phyloP scores from a whole-genome alignment of 768 basidiomycete genomes.

The Trametes elegans region DNA sequence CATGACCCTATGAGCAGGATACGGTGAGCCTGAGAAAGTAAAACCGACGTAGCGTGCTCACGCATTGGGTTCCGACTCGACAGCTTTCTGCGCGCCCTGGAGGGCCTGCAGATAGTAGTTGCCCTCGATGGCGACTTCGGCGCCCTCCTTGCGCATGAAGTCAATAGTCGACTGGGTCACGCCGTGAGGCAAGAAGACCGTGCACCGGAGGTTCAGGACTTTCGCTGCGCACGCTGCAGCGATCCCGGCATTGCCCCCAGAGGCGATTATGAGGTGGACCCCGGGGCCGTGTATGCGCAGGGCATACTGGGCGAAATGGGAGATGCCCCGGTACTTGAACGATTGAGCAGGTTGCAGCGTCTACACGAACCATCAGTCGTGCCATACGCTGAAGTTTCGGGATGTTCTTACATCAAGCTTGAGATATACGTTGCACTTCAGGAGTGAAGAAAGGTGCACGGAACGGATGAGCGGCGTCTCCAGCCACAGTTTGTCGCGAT shows the following conservation, averaged over 20 bases:
- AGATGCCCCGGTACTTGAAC: slow-evolving; percentile 76
- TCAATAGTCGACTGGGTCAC: slow-evolving; percentile 47
- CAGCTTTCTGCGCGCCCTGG: slow-evolving; percentile 45
- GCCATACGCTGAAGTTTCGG: neutral
- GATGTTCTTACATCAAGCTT: slow-evolving; percentile 61
- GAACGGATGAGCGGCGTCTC: slow-evolving; percentile 70
- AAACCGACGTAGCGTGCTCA: slow-evolving; percentile 34
- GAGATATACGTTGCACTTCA: slow-evolving; percentile 57
- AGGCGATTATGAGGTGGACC: slow-evolving; percentile 67
- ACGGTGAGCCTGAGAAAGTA: neutral
- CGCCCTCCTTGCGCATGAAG: slow-evolving; percentile 50
- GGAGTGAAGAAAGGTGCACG: slow-evolving; percentile 48
- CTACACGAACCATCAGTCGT: slow-evolving; percentile 34
- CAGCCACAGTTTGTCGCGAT: slow-evolving; percentile 43
- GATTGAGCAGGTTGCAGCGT: slow-evolving; percentile 71
- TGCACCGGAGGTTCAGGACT: slow-evolving; percentile 54
- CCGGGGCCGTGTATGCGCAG: slow-evolving; percentile 47
- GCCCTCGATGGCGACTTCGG: slow-evolving; percentile 59
- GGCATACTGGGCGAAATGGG: slow-evolving; percentile 54
- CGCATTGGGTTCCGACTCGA: slow-evolving; percentile 47
- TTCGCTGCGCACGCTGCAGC: slow-evolving; percentile 66
- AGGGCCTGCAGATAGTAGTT: slow-evolving; percentile 58
- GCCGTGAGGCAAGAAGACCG: slow-evolving; percentile 62
- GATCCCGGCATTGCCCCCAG: slow-evolving; percentile 79
- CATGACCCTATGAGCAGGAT: slow-evolving; percentile 54